These are phyloP conservation scores for Wallacemonas sp. DNA, from an alignment of 208 protist genomes.

Conservation along the genomic window DNA sequence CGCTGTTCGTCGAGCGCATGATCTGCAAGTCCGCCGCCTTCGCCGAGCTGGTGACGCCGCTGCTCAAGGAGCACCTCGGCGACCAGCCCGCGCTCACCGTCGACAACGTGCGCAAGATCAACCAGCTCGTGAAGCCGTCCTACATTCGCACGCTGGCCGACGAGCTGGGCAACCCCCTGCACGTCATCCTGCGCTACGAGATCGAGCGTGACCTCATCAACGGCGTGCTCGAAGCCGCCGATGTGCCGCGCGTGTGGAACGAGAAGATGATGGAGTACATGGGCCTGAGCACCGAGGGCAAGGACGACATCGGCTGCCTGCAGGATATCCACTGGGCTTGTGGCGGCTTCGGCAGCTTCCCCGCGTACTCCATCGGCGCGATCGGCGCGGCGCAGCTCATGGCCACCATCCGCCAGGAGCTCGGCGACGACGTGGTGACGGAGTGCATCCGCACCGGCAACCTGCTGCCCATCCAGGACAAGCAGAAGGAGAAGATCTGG, in stretches of 20 bases:
- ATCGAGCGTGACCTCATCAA: constrained; percentile 69
- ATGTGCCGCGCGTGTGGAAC: constrained; percentile 61
- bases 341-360: constrained; percentile 70
- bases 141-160: constrained; percentile 71
- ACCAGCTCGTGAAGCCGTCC: constrained; percentile 39
- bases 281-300: constrained; percentile 46
- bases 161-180: constrained; percentile 74
- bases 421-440: constrained; percentile 23
- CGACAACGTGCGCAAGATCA: constrained; percentile 39
- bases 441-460: constrained; percentile 32
- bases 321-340: constrained; percentile 74
- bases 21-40: constrained; percentile 49
- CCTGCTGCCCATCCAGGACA: constrained; percentile 32
- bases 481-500: constrained; percentile 43
- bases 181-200: constrained; percentile 72
- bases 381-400: constrained; percentile 59
- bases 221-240: constrained; percentile 47
- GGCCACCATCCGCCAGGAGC: constrained; percentile 33
- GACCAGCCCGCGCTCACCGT: constrained; percentile 42
- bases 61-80: constrained; percentile 40
- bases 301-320: constrained; percentile 49
- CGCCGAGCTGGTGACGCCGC: constrained; percentile 34
- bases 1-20: constrained; percentile 62
- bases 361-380: constrained; percentile 62
- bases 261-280: constrained; percentile 69